These are phyloP conservation scores for Carpinus viminea DNA, from an alignment of 306 rosid species.

Conservation along the genomic window DNA sequence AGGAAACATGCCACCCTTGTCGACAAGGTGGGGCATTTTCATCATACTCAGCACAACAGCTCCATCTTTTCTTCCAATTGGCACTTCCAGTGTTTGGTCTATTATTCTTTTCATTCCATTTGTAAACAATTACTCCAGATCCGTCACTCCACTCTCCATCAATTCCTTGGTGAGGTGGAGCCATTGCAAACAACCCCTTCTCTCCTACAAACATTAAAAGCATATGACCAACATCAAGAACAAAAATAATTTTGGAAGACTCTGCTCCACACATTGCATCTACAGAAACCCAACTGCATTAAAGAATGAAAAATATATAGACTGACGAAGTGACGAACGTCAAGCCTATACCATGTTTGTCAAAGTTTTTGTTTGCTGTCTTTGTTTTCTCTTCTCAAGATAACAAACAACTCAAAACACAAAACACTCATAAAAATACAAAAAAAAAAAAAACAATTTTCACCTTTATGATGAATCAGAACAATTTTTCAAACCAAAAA, in stretches of 20 bases:
- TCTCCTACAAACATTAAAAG: constrained; percentile 45
- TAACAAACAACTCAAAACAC: too few relatives aligned
- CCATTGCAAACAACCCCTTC: constrained; percentile 60
- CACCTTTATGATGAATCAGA: too few relatives aligned
- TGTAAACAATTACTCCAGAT: constrained; percentile 76
- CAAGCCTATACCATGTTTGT: too few relatives aligned
- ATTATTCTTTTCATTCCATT: constrained; percentile 65
- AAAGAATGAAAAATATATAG: too few relatives aligned
- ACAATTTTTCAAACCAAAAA: too few relatives aligned
- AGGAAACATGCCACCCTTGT: constrained; percentile 64
- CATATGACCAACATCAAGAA: neutral
- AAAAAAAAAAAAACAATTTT: too few relatives aligned
- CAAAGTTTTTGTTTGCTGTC: too few relatives aligned
- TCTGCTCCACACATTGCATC: neutral
- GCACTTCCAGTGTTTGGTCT: constrained; percentile 67
- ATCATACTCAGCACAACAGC: constrained; percentile 73
- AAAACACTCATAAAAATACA: too few relatives aligned
- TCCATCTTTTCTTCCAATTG: constrained; percentile 81
- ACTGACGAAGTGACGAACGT: too few relatives aligned
- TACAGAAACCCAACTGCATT: neutral
- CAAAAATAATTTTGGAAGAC: neutral
- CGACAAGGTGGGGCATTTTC: constrained; percentile 69
- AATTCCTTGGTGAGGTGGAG: constrained; percentile 88
- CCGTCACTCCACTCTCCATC: constrained; percentile 81
- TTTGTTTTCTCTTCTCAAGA: too few relatives aligned